Conservation (phyloP, 2,329 filamentous ascomycete genomes). For the Cytospora leucostoma region DNA sequence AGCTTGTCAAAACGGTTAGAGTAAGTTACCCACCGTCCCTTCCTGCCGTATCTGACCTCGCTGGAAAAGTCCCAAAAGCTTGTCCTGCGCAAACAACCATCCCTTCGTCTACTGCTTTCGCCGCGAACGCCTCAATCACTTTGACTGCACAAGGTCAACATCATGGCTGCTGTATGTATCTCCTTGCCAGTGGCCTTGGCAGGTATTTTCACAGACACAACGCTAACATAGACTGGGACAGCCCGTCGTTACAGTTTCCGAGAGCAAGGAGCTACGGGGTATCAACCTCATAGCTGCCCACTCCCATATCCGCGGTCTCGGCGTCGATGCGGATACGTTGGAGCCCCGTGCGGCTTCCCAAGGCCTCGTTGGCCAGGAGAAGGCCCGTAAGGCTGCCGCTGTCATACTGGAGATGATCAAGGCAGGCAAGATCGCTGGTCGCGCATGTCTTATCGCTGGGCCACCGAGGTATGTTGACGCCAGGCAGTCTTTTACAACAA, state of each 20-base stretch:
- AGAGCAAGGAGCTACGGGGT: conserved; percentile 92
- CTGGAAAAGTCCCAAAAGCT: conserved; percentile 11
- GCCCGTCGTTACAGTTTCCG: conserved; percentile 77
- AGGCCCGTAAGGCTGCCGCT: conserved; percentile 93
- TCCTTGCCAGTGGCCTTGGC: conserved; percentile 4
- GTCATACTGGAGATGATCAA: conserved; percentile 99
- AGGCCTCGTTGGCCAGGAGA: conserved; percentile 92
- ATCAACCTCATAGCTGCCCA: conserved; percentile 98
- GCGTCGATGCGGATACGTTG: conserved; percentile 87
- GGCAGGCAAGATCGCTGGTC: conserved; percentile 95
- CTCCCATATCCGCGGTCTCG: conserved; percentile 94
- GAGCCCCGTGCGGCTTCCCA: conserved; percentile 85
- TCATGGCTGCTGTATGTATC: conserved; percentile 29
- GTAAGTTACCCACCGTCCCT: conserved; percentile 3
- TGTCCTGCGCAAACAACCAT: conserved; percentile 16
- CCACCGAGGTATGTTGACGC: conserved; percentile 68
- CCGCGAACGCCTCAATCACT: conserved; percentile 16
- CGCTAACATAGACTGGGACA: conserved; percentile 34
- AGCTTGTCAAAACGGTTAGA: not conserved
- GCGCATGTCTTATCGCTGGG: conserved; percentile 91
- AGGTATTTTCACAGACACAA: not conserved
- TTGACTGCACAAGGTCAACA: conserved; percentile 15
- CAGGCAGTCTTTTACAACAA: not conserved
- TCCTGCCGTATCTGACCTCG: conserved; percentile 11
- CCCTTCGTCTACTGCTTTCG: conserved; percentile 10